Base-by-base conservation (phyloP, 2,329 filamentous ascomycete species). In the Penicillium digitatum region DNA sequence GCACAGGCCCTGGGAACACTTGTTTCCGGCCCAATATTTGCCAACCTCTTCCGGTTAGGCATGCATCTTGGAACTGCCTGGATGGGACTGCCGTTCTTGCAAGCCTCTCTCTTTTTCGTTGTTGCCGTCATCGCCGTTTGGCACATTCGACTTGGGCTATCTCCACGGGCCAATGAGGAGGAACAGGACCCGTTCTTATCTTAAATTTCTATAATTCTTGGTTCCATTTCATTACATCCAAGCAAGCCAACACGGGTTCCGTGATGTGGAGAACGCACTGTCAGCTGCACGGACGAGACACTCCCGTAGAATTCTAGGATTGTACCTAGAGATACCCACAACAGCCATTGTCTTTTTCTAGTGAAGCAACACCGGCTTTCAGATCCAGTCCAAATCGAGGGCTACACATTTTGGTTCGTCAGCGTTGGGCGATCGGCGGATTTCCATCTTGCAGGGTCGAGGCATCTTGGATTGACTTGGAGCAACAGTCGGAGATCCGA, bases 21-120 rank as follows among this genome's bases (percentile, higher is more conserved):
- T 7, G 32, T 67, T n/a, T 59, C 67, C 0, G 63, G 66, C 2
- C 68, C 67, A 4, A 50, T 65, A 18, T 65, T 70, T 22, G 66
- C 65, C 27, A 63, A 66, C 22, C 49, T 66, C 12, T 70, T 67
- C 54, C 53, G 46, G 9, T 38, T 62, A 14, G 66, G 67, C 2
- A 58, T 70, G 63, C 64, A 62, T 47, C 49, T 66, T 7, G 66
- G 68, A 29, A 42, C 55, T 38, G 55, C 48, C 9, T 70, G 66
- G 66, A 58, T 65, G 46, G 68, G 68, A 8, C 49, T 70, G 11
- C 67, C 67, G 2, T 70, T 68, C 55, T 43, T 67, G 10, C 57
- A 63, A 34, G 66, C 59, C 5, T 59, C 60, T 8, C 24, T 65
- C 2, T 53, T 67, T 27, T 65, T 57, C 44, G 14, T 40, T 24